phyloP scores from a whole-genome alignment of 306 rosid genomes.

The Lotus japonicus region DNA sequence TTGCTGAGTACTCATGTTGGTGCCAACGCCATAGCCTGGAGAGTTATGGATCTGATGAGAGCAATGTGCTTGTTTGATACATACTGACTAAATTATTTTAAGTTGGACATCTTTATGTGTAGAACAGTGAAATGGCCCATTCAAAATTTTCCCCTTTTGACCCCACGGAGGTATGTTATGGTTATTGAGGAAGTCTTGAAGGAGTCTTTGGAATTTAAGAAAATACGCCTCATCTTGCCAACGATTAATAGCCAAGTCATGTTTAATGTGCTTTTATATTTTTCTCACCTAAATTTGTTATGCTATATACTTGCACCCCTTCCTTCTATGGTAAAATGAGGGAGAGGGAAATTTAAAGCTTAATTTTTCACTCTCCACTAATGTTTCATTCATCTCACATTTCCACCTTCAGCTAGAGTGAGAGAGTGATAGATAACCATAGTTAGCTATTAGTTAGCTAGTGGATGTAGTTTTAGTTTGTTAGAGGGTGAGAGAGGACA shows the following conservation, averaged over 20 bases:
- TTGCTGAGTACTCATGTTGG: conserved; percentile 68
- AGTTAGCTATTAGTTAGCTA: no score
- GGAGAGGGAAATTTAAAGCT: no score
- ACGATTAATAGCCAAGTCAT: not conserved
- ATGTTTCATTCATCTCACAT: no score
- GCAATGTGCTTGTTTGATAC: conserved; percentile 28
- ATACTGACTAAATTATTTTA: conserved; percentile 21
- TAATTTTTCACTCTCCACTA: no score
- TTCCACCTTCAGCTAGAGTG: no score
- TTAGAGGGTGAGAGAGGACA: no score
- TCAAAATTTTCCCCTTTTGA: not conserved
- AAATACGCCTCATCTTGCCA: not conserved
- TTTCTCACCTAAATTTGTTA: no score
- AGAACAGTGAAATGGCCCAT: conserved; percentile 22
- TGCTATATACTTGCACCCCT: no score
- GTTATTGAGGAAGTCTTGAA: not conserved
- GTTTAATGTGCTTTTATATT: not conserved
- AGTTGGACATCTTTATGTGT: conserved; percentile 40
- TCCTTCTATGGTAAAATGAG: no score
- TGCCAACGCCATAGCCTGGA: conserved; percentile 53
- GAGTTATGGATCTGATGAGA: conserved; percentile 37
- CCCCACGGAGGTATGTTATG: not conserved
- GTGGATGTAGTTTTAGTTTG: no score
- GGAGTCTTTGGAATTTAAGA: conserved; percentile 16
- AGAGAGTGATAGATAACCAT: no score